A percentile compares a stretch with the other conserved stretches of the same genome.
Evolutionary conservation across 768 basidiomycete genomes (phyloP).

Genomic region (Suillus subluteus): DNA sequence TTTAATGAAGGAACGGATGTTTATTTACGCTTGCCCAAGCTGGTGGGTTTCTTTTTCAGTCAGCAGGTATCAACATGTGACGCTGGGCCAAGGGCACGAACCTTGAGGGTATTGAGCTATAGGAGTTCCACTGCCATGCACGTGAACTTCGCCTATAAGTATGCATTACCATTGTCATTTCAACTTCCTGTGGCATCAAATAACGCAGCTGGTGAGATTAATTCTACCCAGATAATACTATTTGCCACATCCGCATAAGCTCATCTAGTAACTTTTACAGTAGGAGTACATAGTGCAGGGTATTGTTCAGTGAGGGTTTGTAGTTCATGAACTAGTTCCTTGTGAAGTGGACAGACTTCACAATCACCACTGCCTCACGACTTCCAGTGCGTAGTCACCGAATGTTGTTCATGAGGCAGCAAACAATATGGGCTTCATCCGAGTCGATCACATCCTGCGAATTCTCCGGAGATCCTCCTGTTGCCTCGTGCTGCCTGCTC

Average conservation of each 20-base stretch:
- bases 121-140: conserved; percentile 16
- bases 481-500: not conserved
- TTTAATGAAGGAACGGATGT: conserved; percentile 71
- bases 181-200: not conserved
- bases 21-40: conserved; percentile 77
- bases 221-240: not conserved
- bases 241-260: not conserved
- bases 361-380: not conserved
- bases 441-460: no score
- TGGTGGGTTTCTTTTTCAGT: conserved; percentile 50
- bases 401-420: not conserved
- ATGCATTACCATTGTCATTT: not conserved
- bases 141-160: not conserved
- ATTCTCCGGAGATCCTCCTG: not conserved
- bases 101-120: conserved; percentile 83
- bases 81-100: conserved; percentile 68
- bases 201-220: not conserved
- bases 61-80: conserved; percentile 3
- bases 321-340: not conserved
- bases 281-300: not conserved
- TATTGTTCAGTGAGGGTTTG: not conserved
- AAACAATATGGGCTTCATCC: no score
- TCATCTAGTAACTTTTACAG: not conserved
- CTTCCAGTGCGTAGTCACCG: not conserved
- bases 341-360: no score